Percentiles rank a stretch among this genome's conserved stretches.
Evolutionary conservation across 2,329 filamentous ascomycete species (phyloP).

Genomic region (Paraphaeosphaeria minitans): DNA sequence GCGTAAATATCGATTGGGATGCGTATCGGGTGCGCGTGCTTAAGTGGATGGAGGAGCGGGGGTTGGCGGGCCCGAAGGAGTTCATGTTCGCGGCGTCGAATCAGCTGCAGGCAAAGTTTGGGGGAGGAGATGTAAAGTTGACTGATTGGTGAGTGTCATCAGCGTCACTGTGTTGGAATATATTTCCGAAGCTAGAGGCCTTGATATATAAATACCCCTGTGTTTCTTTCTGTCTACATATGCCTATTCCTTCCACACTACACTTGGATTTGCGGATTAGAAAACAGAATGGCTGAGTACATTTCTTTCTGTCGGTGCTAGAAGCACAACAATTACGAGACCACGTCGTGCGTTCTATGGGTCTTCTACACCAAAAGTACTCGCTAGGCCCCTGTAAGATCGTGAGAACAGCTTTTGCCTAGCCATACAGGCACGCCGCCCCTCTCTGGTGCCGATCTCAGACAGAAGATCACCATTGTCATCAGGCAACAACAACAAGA

Average conservation of each 20-base stretch:
- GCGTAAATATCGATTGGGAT: slow-evolving; percentile 70
- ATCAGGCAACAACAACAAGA: too few species aligned
- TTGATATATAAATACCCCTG: not conserved
- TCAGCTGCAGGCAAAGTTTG: slow-evolving; percentile 9
- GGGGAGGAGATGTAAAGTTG: not conserved
- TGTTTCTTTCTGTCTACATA: not conserved
- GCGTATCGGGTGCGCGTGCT: slow-evolving; percentile 77
- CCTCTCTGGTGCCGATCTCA: too few species aligned
- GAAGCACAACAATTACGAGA: not conserved
- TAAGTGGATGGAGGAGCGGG: slow-evolving; percentile 66
- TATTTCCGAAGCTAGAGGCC: not conserved
- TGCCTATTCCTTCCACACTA: not conserved
- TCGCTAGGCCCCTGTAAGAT: too few species aligned
- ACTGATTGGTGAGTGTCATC: not conserved
- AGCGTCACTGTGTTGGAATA: not conserved
- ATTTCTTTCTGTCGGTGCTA: not conserved
- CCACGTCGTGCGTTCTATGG: too few species aligned
- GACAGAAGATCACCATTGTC: too few species aligned
- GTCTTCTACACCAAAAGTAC: too few species aligned
- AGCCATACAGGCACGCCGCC: too few species aligned
- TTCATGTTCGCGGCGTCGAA: slow-evolving; percentile 67
- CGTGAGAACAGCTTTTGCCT: too few species aligned
- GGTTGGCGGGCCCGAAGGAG: slow-evolving; percentile 68
- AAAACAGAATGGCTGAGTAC: not conserved
- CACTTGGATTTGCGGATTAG: not conserved